Evolutionary conservation across 768 basidiomycete species (phyloP), one percentile per base, ranked within the genome.

Genomic region (Suillus tomentosus): DNA sequence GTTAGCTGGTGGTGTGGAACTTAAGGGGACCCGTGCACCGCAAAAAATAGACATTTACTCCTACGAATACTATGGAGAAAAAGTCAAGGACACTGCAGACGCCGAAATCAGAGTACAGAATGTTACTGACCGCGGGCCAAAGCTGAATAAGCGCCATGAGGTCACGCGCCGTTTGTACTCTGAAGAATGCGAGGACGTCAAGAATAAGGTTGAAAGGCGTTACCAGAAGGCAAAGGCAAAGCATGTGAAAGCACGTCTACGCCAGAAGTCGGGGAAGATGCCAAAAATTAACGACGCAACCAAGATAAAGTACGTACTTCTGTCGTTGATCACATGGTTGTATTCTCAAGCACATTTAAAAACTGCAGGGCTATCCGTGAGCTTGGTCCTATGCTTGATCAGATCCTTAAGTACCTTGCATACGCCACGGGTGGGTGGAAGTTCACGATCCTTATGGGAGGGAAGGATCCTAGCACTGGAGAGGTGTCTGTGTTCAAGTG

Each of bases 1-100:
- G n/a, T n/a, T n/a, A n/a, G n/a, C n/a, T n/a, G 7, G 53, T 24
- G 53, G 53, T 54, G 17, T 43, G 6, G 53, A 54, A 54, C 53
- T 54, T 24, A 54, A 54, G 34, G 51, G 53, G 22, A 54, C 53
- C 17, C 22, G 2, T 2, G 53, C 53, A 24, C 53, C 53, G 8
- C 53, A 54, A 19, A 54, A 54, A 36, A 6, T 54, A 14, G 53
- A 54, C 13, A 24, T 54, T 6, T 54, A 54, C 34, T 54, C 22
- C 5, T 9, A 54, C 9, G 11, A 27, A 54, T 54, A 54, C 53
- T 43, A 43, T 19, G 17, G 6, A 3, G 45, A 47, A 11, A 47
- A 47, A 22, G n/a, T 47, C 45, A 47, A 47, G 45, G n/a, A 47
- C 11, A 22, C n/a, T 22, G 45, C n/a, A 13, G n/a, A 47, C 5